Evolutionary conservation across 2,329 filamentous ascomycete genomes (phyloP).

Genomic region (Elsinoe fawcettii): DNA sequence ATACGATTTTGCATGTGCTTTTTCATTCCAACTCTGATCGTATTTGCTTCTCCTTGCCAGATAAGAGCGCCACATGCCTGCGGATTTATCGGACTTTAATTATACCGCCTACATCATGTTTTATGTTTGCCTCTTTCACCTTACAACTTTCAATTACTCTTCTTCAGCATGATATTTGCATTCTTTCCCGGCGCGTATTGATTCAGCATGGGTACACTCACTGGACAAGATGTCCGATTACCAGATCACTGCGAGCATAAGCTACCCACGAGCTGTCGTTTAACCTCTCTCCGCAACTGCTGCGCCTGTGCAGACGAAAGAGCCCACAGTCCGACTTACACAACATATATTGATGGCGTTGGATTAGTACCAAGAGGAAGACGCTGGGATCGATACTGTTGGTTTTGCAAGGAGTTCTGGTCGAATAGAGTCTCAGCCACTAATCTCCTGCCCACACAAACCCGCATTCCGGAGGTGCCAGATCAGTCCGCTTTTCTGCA

Average conservation of each 20-base stretch:
- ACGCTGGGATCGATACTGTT: conserved; percentile 45
- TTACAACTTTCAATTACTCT: neutral
- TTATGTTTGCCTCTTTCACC: neutral
- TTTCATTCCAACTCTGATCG: neutral
- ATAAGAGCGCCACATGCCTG: neutral
- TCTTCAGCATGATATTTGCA: neutral
- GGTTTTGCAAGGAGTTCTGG: conserved; percentile 48
- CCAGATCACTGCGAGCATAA: conserved; percentile 26
- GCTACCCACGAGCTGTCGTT: conserved; percentile 26
- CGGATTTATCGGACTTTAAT: neutral
- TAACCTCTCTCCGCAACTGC: conserved; percentile 26
- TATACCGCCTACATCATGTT: neutral
- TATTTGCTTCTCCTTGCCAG: too few species aligned
- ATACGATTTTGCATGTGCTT: neutral
- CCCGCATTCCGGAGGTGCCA: conserved; percentile 40
- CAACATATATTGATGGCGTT: conserved; percentile 44
- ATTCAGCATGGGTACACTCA: conserved; percentile 26
- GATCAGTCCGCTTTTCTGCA: conserved; percentile 41
- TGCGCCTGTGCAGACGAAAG: conserved; percentile 29
- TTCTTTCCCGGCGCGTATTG: neutral
- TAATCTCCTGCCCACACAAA: conserved; percentile 37
- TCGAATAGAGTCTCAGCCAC: conserved; percentile 37
- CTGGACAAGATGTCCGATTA: conserved; percentile 21
- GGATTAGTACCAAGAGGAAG: conserved; percentile 42
- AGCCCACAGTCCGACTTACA: conserved; percentile 37